These are phyloP conservation scores for Blastocystis sp. DNA, from an alignment of 352 stramenopile species.

Conservation along the genomic window DNA sequence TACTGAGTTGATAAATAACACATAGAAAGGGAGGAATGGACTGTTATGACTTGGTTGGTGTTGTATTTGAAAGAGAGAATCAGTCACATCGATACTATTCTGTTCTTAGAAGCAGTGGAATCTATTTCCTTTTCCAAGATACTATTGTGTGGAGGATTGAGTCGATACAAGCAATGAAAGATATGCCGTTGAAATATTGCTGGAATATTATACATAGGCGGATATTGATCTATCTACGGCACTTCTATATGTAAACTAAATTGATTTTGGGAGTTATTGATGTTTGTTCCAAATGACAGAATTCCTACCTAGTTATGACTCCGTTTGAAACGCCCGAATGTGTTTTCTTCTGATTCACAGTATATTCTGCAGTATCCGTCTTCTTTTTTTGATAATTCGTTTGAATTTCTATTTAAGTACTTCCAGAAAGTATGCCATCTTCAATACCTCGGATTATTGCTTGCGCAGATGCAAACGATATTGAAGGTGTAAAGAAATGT, in stretches of 20 bases:
- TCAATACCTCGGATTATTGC: conserved; percentile 1
- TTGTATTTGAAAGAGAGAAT: background rate
- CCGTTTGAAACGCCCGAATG: background rate
- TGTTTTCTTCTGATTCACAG: conserved; percentile 15
- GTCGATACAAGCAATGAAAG: background rate
- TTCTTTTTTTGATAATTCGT: background rate
- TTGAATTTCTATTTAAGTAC: background rate
- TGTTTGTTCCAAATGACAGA: background rate
- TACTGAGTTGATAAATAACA: too few species aligned
- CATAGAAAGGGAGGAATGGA: background rate
- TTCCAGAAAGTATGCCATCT: background rate
- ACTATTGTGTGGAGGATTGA: background rate
- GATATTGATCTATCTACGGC: background rate
- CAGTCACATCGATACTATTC: background rate
- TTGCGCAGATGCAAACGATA: background rate
- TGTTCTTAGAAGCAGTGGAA: background rate
- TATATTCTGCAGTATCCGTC: background rate
- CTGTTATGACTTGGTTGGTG: conserved; percentile 5
- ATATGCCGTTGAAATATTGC: background rate
- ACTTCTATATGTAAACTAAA: background rate
- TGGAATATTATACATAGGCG: background rate
- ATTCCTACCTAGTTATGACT: background rate
- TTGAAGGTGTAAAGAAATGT: conserved; percentile 16
- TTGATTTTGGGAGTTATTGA: background rate
- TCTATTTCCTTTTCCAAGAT: background rate